Conservation (phyloP, 139 green algal species). For the Micractinium sp. region DNA sequence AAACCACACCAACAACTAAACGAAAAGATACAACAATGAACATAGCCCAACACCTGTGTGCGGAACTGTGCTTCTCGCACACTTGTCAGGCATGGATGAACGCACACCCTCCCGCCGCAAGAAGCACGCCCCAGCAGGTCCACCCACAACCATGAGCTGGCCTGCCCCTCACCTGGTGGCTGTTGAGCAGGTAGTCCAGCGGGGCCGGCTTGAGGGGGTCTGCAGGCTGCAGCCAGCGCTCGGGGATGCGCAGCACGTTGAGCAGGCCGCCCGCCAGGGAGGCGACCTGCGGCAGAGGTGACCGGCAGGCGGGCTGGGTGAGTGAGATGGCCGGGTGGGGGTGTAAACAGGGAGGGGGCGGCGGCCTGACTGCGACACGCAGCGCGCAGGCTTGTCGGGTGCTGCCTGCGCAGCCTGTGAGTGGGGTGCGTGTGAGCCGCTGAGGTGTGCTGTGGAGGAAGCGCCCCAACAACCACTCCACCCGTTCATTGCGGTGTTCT, state of each 20-base stretch:
- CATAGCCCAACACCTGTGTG: no score
- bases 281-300: constrained; percentile 26
- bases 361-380: no score
- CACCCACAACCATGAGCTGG: neutral
- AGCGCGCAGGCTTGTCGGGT: neutral
- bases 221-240: constrained; percentile 46
- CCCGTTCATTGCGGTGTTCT: neutral
- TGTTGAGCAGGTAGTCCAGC: constrained; percentile 61
- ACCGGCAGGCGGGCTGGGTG: neutral
- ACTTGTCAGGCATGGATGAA: neutral
- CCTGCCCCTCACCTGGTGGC: constrained; percentile 31
- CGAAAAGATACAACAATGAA: no score
- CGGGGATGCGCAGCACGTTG: constrained; percentile 52
- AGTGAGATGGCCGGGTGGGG: no score
- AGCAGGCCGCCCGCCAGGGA: constrained; percentile 46
- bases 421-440: neutral
- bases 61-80: no score
- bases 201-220: neutral
- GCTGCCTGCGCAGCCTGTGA: neutral
- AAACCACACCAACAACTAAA: neutral
- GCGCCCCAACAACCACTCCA: neutral
- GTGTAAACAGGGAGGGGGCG: no score
- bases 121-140: neutral
- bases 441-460: neutral
- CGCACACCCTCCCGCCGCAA: neutral